Base-by-base conservation (phyloP, 2,329 filamentous ascomycete genomes). In the Sclerotiophoma versabilis region DNA sequence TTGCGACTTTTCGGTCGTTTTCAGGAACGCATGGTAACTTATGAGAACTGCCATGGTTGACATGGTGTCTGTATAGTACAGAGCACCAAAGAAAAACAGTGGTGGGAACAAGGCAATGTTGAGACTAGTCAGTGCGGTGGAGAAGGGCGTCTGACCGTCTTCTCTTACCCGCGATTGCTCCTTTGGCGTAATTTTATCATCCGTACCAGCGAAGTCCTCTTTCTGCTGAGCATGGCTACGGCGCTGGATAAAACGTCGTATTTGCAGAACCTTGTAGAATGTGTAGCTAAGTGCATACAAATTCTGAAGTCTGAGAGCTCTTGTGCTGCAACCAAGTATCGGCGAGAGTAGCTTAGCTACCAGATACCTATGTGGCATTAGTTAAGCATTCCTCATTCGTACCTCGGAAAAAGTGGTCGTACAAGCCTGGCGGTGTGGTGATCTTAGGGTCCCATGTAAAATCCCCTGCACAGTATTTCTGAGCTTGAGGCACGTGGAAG, bases 31-130 rank as follows among this genome's bases (percentile, higher is more conserved):
- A 63, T 83, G 78, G 68, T 93, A 95, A 1, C 86, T 85, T 2
- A 86, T 72, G 8, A 97, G 77, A 0, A 97, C 91, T 1, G 87
- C 82, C 7, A 90, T 79, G 0, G 92, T 90, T 0, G 93, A 96
- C 44, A 90, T 81, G 2, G 97, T 84, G 73, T 99, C 95, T 0
- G 95, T 99, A 74, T 99, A 99, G 75, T 96, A 99, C 7, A 99
- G 80, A 0, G 86, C 92, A 0, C 92, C 95, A 75, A 99, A 99
- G 82, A 99, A 99, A 81, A 96, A 97, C 0, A 99, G 74, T 0
- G 93, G 85, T 0, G 95, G 95, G 58, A 98, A 97, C 0, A 96
- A 79, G 15, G 86, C 86, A 33, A 96, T 84, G 62, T 97, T 96
- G 62, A 95, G 69, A 2, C 88, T 89, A 0, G 85, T 87, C 63